phyloP scores from a whole-genome alignment of 768 basidiomycete genomes.

The Psilocybe subaeruginosa region DNA sequence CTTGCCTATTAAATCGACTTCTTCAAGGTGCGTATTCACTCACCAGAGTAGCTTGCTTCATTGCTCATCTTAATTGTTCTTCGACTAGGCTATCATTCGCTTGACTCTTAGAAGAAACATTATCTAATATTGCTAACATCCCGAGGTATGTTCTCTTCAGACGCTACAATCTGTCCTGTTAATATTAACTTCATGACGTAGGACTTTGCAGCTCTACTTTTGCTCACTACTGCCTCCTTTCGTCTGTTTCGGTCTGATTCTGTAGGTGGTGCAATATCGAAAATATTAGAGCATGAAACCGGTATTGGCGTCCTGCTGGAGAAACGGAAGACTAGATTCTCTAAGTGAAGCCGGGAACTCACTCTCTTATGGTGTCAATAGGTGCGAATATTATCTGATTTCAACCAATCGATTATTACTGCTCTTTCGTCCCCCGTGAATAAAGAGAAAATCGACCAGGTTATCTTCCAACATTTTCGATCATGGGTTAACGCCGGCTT shows the following conservation, averaged over 20 bases:
- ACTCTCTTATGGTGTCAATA: not conserved
- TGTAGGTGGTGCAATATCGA: conserved; percentile 26
- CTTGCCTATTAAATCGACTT: conserved; percentile 44
- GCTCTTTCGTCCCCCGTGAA: not conserved
- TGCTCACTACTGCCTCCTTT: conserved; percentile 44
- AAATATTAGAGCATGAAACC: conserved; percentile 31
- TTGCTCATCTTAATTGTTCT: not conserved
- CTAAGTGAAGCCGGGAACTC: conserved; percentile 20
- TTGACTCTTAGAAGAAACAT: conserved; percentile 46
- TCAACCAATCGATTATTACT: not conserved
- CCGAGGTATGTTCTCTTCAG: conserved; percentile 39
- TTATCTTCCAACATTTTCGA: too few relatives aligned
- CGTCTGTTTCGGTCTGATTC: conserved; percentile 32
- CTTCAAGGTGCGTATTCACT: conserved; percentile 42
- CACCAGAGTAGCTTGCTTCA: not conserved
- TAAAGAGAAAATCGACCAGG: too few relatives aligned
- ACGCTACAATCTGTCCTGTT: not conserved
- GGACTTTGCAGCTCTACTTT: conserved; percentile 45
- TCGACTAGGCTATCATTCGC: conserved; percentile 47
- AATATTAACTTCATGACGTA: conserved; percentile 16
- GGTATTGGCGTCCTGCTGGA: conserved; percentile 30
- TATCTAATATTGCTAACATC: conserved; percentile 53
- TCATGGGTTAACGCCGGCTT: too few relatives aligned
- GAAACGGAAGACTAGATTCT: conserved; percentile 3
- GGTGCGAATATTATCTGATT: not conserved